Percentiles rank a stretch among this genome's conserved stretches.
These are phyloP conservation scores for Trifolium pratense DNA, from an alignment of 306 rosid genomes.

Conservation along the genomic window DNA sequence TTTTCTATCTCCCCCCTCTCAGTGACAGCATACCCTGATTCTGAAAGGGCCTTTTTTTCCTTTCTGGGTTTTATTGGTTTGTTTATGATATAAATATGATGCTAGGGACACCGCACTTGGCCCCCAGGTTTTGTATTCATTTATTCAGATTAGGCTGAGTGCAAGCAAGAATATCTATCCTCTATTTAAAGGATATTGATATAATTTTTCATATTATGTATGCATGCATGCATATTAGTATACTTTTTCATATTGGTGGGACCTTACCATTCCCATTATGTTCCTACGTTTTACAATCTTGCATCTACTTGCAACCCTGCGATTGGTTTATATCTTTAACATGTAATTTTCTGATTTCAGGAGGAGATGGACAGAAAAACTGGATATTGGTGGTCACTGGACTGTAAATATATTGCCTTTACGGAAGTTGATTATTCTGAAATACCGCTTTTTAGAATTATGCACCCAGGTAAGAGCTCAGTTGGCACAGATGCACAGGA, in stretches of 20 bases:
- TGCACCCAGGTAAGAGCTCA: slow-evolving; percentile 90
- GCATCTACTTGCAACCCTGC: neutral
- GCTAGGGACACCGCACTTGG: neutral
- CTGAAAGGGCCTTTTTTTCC: neutral
- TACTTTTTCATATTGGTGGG: neutral
- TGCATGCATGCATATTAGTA: neutral
- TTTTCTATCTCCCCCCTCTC: neutral
- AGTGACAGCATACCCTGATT: neutral
- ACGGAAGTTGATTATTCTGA: slow-evolving; percentile 93
- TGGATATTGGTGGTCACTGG: slow-evolving; percentile 98
- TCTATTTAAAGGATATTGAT: neutral
- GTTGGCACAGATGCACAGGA: slow-evolving; percentile 91
- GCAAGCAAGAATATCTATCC: neutral
- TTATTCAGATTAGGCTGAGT: neutral
- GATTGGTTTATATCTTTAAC: slow-evolving; percentile 18
- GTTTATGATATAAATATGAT: neutral
- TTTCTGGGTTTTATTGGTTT: neutral
- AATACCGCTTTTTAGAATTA: slow-evolving; percentile 87
- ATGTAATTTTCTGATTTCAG: slow-evolving; percentile 54
- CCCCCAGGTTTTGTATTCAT: slow-evolving; percentile 1
- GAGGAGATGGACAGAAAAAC: slow-evolving; percentile 97
- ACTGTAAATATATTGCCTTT: slow-evolving; percentile 85
- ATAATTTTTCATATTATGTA: neutral
- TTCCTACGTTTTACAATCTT: neutral
- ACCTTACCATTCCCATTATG: neutral